Conservation (phyloP, 2,329 filamentous ascomycete genomes). For the Colletotrichum karsti region DNA sequence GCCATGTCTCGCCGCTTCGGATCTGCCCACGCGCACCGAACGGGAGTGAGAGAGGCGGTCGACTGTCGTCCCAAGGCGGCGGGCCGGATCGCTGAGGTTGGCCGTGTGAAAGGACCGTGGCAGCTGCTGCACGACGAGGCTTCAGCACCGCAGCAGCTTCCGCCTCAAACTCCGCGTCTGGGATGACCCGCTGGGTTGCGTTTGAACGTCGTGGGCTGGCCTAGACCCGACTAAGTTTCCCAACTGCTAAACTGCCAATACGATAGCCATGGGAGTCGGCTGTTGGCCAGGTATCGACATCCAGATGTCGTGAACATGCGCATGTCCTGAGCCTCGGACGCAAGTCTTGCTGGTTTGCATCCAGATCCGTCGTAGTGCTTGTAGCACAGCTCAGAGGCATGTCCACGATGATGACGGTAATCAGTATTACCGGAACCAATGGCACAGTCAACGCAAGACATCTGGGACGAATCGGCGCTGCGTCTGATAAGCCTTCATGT, state of each 20-base stretch:
- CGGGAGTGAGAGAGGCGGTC: background rate
- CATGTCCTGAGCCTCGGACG: background rate
- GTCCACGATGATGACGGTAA: slow-evolving; percentile 1
- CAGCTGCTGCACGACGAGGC: slow-evolving; percentile 14
- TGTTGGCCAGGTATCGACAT: background rate
- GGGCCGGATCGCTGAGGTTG: background rate
- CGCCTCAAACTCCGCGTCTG: slow-evolving; percentile 8
- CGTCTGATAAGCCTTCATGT: background rate
- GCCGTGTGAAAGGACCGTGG: background rate
- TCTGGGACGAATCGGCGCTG: background rate
- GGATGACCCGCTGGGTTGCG: slow-evolving; percentile 8
- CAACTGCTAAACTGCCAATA: background rate
- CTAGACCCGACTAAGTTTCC: slow-evolving; percentile 3
- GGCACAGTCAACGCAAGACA: background rate
- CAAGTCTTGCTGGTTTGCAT: background rate
- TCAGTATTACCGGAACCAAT: slow-evolving; percentile 1
- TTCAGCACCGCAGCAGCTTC: slow-evolving; percentile 16
- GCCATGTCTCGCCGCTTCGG: background rate
- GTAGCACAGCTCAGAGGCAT: background rate
- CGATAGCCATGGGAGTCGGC: background rate
- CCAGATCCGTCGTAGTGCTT: background rate
- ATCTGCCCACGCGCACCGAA: background rate
- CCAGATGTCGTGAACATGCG: background rate
- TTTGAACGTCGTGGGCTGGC: slow-evolving; percentile 2
- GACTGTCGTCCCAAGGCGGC: slow-evolving; percentile 5